These are phyloP conservation scores for Boletellus deceptivus DNA, from an alignment of 1,284 basidiomycete genomes.

Conservation along the genomic window DNA sequence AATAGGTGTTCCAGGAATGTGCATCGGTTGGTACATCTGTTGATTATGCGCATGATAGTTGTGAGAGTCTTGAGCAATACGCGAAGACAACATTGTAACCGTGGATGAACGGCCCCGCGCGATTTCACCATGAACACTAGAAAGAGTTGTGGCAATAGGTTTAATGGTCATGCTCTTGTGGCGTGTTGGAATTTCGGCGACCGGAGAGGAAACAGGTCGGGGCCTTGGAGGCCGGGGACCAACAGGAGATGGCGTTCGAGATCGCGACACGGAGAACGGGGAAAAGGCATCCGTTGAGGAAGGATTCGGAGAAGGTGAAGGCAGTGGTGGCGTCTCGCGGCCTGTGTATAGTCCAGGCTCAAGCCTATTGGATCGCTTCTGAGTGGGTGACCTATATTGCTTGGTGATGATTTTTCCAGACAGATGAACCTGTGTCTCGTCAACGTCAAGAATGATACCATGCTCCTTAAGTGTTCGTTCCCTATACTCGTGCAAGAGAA, in stretches of 20 bases:
- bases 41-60: constrained; percentile 36
- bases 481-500: constrained; percentile 79
- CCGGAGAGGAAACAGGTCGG: constrained; percentile 36
- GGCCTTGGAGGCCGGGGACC: constrained; percentile 43
- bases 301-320: constrained; percentile 36
- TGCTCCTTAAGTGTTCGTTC: constrained; percentile 71
- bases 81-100: constrained; percentile 27
- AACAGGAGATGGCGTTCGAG: constrained; percentile 48
- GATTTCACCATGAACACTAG: constrained; percentile 23
- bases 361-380: constrained; percentile 19
- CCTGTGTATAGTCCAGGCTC: constrained; percentile 16
- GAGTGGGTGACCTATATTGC: constrained; percentile 44
- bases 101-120: constrained; percentile 30
- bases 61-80: constrained; percentile 32
- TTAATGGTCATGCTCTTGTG: constrained; percentile 34
- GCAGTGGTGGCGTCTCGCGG: constrained; percentile 25
- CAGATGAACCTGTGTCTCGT: constrained; percentile 27
- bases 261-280: constrained; percentile 31
- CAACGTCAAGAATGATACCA: constrained; percentile 46
- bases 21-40: constrained; percentile 34
- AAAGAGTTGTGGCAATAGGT: constrained; percentile 19
- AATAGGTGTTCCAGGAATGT: constrained; percentile 23
- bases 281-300: constrained; percentile 22
- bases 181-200: constrained; percentile 24
- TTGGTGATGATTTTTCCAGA: constrained; percentile 43